phyloP scores from a whole-genome alignment of 192 early-diverging fungal species.

The Dissophora ornata region DNA sequence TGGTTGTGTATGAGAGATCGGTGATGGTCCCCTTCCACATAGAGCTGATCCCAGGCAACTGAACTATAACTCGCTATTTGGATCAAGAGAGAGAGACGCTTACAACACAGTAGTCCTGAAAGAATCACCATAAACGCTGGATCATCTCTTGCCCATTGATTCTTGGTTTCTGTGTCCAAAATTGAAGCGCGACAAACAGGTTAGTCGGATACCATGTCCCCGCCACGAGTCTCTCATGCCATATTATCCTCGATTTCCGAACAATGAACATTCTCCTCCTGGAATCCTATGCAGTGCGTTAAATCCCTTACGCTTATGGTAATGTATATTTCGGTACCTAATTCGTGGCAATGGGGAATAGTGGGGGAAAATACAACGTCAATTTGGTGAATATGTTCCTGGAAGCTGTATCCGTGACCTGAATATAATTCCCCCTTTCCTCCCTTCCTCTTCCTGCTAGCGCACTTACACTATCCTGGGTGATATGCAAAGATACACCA shows the following conservation, averaged over 20 bases:
- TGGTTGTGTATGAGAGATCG: neutral
- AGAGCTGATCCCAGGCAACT: too few relatives aligned
- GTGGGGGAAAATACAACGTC: conserved; percentile 4
- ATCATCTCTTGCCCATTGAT: conserved; percentile 98
- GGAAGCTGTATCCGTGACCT: neutral
- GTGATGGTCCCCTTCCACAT: neutral
- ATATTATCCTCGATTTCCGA: too few relatives aligned
- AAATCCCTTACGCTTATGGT: conserved; percentile 86
- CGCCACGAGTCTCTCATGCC: too few relatives aligned
- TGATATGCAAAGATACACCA: conserved; percentile 84
- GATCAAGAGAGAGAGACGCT: too few relatives aligned
- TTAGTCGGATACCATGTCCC: too few relatives aligned
- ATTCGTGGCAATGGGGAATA: neutral
- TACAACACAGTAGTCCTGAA: conserved; percentile 72
- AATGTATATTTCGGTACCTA: conserved; percentile 95
- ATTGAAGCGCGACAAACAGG: too few relatives aligned
- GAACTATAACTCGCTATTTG: too few relatives aligned
- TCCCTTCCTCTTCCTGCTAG: too few relatives aligned
- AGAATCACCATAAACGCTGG: conserved; percentile 92
- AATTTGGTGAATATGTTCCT: neutral
- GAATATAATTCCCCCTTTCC: too few relatives aligned
- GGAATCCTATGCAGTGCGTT: neutral
- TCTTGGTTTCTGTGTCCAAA: conserved; percentile 96
- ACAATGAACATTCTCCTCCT: neutral
- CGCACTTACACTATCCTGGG: conserved; percentile 81